Percentiles rank a stretch among this genome's conserved stretches.
These are phyloP conservation scores for Colletotrichum siamense DNA, from an alignment of 2,329 filamentous ascomycete species.

Conservation along the genomic window DNA sequence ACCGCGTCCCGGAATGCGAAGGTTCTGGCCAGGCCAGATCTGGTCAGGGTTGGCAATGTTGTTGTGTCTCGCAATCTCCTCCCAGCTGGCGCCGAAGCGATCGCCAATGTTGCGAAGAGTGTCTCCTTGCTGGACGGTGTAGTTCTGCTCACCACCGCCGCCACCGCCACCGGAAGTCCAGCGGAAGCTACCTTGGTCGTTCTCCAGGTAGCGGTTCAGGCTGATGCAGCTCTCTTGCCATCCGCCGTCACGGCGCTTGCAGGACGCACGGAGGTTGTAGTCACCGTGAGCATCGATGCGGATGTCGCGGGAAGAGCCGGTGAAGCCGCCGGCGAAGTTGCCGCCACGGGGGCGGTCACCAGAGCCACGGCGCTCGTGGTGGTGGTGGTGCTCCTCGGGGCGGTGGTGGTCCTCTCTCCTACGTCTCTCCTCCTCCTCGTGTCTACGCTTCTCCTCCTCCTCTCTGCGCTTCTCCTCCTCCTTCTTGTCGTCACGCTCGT, in stretches of 20 bases:
- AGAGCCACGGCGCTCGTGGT: constrained; percentile 15
- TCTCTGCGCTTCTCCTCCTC: constrained; percentile 31
- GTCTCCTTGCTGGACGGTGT: constrained; percentile 46
- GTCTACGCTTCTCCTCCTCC: not conserved
- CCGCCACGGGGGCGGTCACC: constrained; percentile 29
- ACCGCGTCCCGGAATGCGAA: constrained; percentile 36
- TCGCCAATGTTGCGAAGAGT: constrained; percentile 44
- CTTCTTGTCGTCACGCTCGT: constrained; percentile 44
- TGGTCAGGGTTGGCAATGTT: constrained; percentile 44
- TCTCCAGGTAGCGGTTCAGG: constrained; percentile 39
- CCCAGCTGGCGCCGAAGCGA: constrained; percentile 35
- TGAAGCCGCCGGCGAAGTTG: constrained; percentile 31
- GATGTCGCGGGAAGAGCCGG: constrained; percentile 37
- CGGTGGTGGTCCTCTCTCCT: constrained; percentile 5
- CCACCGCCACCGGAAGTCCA: constrained; percentile 32
- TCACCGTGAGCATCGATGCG: constrained; percentile 37
- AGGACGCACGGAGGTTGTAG: constrained; percentile 38
- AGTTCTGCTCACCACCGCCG: constrained; percentile 24
- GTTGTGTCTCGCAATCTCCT: constrained; percentile 45
- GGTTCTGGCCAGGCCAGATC: constrained; percentile 47
- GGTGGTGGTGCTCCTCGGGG: constrained; percentile 16
- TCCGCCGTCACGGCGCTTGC: constrained; percentile 35
- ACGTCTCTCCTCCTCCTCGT: constrained; percentile 33
- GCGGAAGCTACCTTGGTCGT: constrained; percentile 42
- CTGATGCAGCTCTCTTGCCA: constrained; percentile 38